Evolutionary conservation across 2,329 filamentous ascomycete genomes (phyloP).

Genomic region (Orbilia blumenaviensis): DNA sequence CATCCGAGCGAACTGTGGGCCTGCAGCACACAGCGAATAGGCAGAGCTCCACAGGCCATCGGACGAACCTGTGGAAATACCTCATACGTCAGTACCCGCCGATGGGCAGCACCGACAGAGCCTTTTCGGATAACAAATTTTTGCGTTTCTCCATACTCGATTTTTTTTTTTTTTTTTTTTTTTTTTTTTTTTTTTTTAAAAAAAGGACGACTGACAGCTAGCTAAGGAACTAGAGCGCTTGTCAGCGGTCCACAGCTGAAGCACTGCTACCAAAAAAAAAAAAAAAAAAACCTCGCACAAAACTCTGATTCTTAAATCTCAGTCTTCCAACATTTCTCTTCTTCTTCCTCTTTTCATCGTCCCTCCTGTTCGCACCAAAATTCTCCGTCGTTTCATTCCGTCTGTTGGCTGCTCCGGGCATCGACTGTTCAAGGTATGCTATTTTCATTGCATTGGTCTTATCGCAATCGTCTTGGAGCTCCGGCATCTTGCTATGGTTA

Average conservation of each 20-base stretch:
- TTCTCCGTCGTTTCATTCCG: slow-evolving; percentile 17
- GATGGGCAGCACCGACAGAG: background rate
- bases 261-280: too few relatives aligned
- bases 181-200: background rate
- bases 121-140: background rate
- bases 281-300: slow-evolving; percentile 34
- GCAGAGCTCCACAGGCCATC: slow-evolving; percentile 45
- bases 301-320: slow-evolving; percentile 20
- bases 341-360: background rate
- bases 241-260: background rate
- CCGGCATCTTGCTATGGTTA: background rate
- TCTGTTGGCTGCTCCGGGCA: slow-evolving; percentile 14
- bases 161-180: background rate
- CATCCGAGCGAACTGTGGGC: slow-evolving; percentile 7
- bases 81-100: slow-evolving; percentile 54
- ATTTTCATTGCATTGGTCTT: background rate
- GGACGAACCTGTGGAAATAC: slow-evolving; percentile 46
- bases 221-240: slow-evolving; percentile 1
- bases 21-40: background rate
- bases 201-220: background rate
- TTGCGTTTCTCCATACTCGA: background rate
- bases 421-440: slow-evolving; percentile 28
- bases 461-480: background rate
- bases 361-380: background rate
- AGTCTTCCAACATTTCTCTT: background rate